phyloP scores from a whole-genome alignment of 2,329 filamentous ascomycete species.

The Cladosporium sp. region DNA sequence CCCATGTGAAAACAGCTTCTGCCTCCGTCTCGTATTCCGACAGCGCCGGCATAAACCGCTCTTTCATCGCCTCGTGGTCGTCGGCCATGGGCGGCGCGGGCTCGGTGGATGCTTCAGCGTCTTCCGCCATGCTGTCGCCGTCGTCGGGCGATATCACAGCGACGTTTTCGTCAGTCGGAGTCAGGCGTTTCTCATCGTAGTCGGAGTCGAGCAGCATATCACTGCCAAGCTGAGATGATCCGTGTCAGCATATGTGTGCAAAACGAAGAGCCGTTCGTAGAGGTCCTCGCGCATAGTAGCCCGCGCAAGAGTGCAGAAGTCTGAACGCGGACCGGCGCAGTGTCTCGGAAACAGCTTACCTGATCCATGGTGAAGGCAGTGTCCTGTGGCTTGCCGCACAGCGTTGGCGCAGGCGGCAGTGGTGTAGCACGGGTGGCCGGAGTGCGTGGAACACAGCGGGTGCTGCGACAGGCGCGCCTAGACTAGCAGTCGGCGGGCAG shows the following conservation, averaged over 20 bases:
- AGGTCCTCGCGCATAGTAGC: not conserved
- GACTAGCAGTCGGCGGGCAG: not conserved
- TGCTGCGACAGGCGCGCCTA: slow-evolving; percentile 1
- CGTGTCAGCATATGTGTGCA: slow-evolving; percentile 19
- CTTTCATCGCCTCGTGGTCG: slow-evolving; percentile 76
- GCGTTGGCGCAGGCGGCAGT: slow-evolving; percentile 1
- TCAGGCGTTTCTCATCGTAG: slow-evolving; percentile 55
- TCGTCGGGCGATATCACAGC: slow-evolving; percentile 58
- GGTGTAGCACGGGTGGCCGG: slow-evolving; percentile 5
- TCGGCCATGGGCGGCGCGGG: slow-evolving; percentile 47
- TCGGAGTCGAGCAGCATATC: slow-evolving; percentile 60
- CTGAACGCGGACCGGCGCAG: no score
- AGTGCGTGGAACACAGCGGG: not conserved
- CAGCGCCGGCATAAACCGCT: slow-evolving; percentile 66
- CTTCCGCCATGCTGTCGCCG: slow-evolving; percentile 48
- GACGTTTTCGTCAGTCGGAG: slow-evolving; percentile 36
- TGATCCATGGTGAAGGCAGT: slow-evolving; percentile 11
- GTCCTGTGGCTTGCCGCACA: not conserved
- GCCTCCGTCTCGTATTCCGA: slow-evolving; percentile 75
- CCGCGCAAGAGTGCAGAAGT: not conserved
- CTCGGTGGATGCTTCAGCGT: slow-evolving; percentile 37
- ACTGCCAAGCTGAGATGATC: slow-evolving; percentile 45
- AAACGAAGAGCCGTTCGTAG: not conserved
- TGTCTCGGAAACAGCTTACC: slow-evolving; percentile 7
- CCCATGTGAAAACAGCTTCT: slow-evolving; percentile 76